Conservation (phyloP, 139 green algal genomes). For the Micractinium sp. region DNA sequence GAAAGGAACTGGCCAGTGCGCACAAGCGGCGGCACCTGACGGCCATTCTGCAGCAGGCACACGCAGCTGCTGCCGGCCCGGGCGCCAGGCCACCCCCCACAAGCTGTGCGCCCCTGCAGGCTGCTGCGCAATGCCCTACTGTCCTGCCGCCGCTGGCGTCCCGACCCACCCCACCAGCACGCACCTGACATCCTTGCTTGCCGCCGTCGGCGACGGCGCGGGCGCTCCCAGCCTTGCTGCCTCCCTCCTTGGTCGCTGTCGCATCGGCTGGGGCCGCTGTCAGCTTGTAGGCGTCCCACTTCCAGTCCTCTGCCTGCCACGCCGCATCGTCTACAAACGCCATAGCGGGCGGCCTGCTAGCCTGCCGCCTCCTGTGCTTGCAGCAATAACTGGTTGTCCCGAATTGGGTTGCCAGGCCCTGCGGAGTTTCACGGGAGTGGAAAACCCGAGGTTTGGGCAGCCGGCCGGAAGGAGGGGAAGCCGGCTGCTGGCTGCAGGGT, state of each 20-base stretch:
- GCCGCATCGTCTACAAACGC: constrained; percentile 22
- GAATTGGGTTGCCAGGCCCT: neutral
- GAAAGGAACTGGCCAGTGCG: too few relatives aligned
- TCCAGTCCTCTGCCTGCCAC: constrained; percentile 22
- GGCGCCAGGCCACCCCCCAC: too few relatives aligned
- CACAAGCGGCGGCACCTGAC: too few relatives aligned
- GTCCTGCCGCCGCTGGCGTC: too few relatives aligned
- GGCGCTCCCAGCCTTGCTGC: neutral
- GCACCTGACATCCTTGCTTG: constrained; percentile 30
- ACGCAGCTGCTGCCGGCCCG: too few relatives aligned
- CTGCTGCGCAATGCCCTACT: too few relatives aligned
- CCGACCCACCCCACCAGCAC: too few relatives aligned
- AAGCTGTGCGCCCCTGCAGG: too few relatives aligned
- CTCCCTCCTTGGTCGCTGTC: neutral
- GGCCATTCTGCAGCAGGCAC: too few relatives aligned
- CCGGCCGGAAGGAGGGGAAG: neutral
- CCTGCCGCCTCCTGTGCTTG: neutral
- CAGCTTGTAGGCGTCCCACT: constrained; percentile 32
- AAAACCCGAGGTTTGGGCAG: neutral
- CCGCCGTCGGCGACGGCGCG: neutral
- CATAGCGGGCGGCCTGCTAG: neutral
- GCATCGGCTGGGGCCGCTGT: neutral
- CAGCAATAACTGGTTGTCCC: neutral
- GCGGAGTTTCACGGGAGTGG: too few relatives aligned
- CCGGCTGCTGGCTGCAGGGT: too few relatives aligned